Percentiles rank a stretch among this genome's conserved stretches.
Conservation (phyloP, 768 basidiomycete species). For the Strobilomyces dryophilus region DNA sequence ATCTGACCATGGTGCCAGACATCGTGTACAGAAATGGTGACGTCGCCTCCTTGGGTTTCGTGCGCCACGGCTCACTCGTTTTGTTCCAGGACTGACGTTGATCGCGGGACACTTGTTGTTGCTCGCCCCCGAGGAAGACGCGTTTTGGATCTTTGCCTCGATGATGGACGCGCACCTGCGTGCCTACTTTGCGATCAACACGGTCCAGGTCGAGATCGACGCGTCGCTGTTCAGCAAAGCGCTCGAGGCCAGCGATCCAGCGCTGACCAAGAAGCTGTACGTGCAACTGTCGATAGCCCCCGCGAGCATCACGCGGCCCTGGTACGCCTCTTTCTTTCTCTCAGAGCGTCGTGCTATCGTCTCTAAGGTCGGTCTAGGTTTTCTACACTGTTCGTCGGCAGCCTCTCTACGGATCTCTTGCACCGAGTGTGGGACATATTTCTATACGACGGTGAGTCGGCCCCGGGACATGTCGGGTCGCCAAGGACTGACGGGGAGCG, state of each 20-base stretch:
- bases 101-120: constrained; percentile 70
- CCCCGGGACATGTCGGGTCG: background rate
- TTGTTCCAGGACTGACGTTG: constrained; percentile 52
- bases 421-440: constrained; percentile 83
- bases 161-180: constrained; percentile 84
- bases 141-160: constrained; percentile 87
- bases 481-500: constrained; percentile 1
- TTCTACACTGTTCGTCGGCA: constrained; percentile 63
- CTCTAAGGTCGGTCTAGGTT: constrained; percentile 47
- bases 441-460: constrained; percentile 63
- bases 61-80: background rate
- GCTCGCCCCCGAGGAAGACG: constrained; percentile 82
- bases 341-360: background rate
- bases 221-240: constrained; percentile 65
- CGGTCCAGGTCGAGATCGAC: constrained; percentile 72
- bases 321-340: constrained; percentile 37
- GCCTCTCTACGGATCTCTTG: constrained; percentile 59
- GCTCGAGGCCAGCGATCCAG: constrained; percentile 58
- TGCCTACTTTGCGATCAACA: constrained; percentile 61
- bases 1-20: constrained; percentile 83
- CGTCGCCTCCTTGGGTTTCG: constrained; percentile 8
- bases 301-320: constrained; percentile 53
- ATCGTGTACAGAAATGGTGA: constrained; percentile 63
- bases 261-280: constrained; percentile 63
- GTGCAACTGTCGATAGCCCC: constrained; percentile 60